Conservation (phyloP, 352 stramenopile species). For the Pythium aphanidermatum region DNA sequence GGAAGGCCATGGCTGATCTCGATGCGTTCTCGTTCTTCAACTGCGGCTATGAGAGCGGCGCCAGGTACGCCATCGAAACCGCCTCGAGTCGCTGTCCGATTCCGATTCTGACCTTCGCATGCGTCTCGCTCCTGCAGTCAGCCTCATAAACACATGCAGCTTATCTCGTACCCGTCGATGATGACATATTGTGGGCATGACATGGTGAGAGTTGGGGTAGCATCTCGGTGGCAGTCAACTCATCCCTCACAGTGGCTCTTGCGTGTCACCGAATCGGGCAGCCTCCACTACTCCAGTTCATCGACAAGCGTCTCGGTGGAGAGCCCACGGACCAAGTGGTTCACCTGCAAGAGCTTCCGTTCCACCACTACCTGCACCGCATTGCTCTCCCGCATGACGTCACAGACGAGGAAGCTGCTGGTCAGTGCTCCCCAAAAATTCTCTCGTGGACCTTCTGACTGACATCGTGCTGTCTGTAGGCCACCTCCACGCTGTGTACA, state of each 20-base stretch:
- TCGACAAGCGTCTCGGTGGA: conserved; percentile 38
- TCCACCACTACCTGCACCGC: conserved; percentile 68
- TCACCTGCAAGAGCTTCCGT: conserved; percentile 60
- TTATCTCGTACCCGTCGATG: conserved; percentile 76
- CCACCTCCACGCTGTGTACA: conserved; percentile 34
- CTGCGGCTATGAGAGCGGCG: conserved; percentile 75
- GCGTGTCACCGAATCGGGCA: conserved; percentile 14
- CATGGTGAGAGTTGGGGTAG: conserved; percentile 30
- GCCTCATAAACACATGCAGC: conserved; percentile 86
- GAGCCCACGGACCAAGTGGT: conserved; percentile 33
- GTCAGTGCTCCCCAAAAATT: conserved; percentile 11
- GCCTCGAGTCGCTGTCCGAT: no score
- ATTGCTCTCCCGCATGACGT: conserved; percentile 29
- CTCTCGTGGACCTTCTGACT: not conserved
- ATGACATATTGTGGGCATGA: conserved; percentile 47
- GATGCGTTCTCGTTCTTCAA: conserved; percentile 84
- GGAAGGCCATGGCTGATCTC: conserved; percentile 59
- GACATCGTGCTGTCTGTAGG: conserved; percentile 13
- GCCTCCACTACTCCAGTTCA: conserved; percentile 71
- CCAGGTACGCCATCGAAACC: conserved; percentile 31
- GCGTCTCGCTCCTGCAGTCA: no score
- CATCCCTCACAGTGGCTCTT: not conserved
- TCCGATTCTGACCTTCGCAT: no score
- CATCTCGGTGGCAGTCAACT: not conserved
- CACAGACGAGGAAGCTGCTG: conserved; percentile 38